A percentile compares a stretch with the other conserved stretches of the same genome.
Evolutionary conservation across 345 rosid genomes (phyloP).

Genomic region (Murraya koenigii): DNA sequence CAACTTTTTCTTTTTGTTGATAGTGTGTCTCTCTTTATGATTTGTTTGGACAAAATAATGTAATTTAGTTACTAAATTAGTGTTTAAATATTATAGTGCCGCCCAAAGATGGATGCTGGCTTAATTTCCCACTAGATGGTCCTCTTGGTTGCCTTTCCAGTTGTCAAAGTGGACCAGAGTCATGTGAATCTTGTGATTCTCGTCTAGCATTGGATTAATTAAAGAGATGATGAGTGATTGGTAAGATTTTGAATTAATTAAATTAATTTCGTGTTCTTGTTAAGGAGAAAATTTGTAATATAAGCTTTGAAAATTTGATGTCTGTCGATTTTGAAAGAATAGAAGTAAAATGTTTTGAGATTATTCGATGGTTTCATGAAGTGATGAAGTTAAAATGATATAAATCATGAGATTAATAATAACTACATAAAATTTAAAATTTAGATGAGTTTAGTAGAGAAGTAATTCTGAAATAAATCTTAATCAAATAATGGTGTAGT

Average conservation of each 20-base stretch:
- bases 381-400: too few relatives aligned
- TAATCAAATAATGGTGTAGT: too few relatives aligned
- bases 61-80: not conserved
- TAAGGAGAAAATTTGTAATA: too few relatives aligned
- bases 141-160: not conserved
- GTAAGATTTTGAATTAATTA: not conserved
- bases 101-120: not conserved
- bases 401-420: too few relatives aligned
- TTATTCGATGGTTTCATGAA: too few relatives aligned
- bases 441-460: too few relatives aligned
- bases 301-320: too few relatives aligned
- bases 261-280: too few relatives aligned
- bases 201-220: not conserved
- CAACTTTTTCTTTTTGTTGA: not conserved
- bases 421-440: too few relatives aligned
- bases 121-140: not conserved
- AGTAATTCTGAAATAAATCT: too few relatives aligned
- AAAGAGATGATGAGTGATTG: not conserved
- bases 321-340: too few relatives aligned
- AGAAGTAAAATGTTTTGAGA: too few relatives aligned
- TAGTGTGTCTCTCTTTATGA: not conserved
- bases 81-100: not conserved
- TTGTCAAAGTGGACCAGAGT: not conserved
- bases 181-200: constrained; percentile 3
- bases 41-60: not conserved